Base-by-base conservation (phyloP, 495 filamentous ascomycete genomes). In the Poronia punctata region DNA sequence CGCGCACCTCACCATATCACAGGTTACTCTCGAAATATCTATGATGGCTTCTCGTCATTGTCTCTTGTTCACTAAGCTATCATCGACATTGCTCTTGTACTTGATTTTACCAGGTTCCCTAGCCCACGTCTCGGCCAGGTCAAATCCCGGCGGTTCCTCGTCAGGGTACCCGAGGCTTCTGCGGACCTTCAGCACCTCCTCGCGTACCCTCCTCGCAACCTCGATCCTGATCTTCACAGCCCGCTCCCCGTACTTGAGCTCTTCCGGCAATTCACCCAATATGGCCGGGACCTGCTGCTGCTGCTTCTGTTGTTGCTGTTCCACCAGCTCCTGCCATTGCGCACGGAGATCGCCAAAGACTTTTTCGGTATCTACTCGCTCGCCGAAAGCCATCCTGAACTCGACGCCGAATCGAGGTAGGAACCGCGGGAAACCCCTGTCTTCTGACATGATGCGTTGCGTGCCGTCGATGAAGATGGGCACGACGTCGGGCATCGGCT, bases 381-480 rank as follows among this genome's bases (percentile, higher is more conserved):
- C 74, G 0, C 83, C 83, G 60, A 96, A 89, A 14, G 82, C 82
- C 15, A 98, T 72, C 15, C 71, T 74, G 17, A 95, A 65, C 1
- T 65, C 65, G 54, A 88, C 85, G 17, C 81, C 79, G 0, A 77
- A 60, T 5, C 92, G 73, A 3, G 92, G 92, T 4, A 93, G 38
- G 49, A 86, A 93, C 8, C 88, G 74, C n/a, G 90, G 92, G 43
- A 74, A 93, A 15, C 54, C 56, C 11, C 92, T 74, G 22, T 76
- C 68, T 58, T 96, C 88, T 49, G 82, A 76, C 88, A 95, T 95
- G 48, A 90, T 63, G 23, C 81, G 55, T 39, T 96, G 82, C 16
- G 84, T 79, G 17, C 92, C 92, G 46, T 93, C 83, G 38, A 96
- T 78, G 72, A 89, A 98, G 60, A 98, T 86, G 6, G 92, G 88